Base-by-base conservation (phyloP, 768 basidiomycete species). In the Pleurotus citrinopileatus region DNA sequence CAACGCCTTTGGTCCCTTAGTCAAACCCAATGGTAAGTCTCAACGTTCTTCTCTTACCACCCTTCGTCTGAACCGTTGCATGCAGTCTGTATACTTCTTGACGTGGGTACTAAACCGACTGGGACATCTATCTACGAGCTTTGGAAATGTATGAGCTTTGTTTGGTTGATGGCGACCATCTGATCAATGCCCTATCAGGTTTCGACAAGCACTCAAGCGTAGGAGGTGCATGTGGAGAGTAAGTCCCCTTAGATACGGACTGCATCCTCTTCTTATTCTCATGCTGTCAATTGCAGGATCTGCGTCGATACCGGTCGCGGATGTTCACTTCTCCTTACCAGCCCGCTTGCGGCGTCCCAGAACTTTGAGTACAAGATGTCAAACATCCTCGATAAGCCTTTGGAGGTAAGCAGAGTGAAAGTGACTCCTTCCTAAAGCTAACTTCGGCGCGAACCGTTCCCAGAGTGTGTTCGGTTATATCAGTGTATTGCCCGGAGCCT, bases 351-450 rank as follows among this genome's bases (percentile, higher is more conserved):
- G 12, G 95, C 95, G 3, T 95, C 94, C 0, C 95, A 97, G 75
- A 97, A 98, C 68, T 98, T 96, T 58, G 92, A 95, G 84, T 95
- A 96, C 75, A 96, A 96, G 75, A 92, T 91, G 87, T 93, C 92
- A 22, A 94, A 97, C 64, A 91, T 96, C 59, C 82, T 98, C 29
- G 95, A 98, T 68, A 98, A 98, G 68, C 94, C 95, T 0, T 80
- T 94, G 48, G 95, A 98, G 82, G 77, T 91, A 64, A 47, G 79
- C 67, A n/a, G n/a, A n/a, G n/a, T n/a, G n/a, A n/a, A n/a, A n/a
- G n/a, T n/a, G n/a, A n/a, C n/a, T n/a, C n/a, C n/a, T n/a, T n/a
- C n/a, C n/a, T n/a, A n/a, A n/a, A n/a, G n/a, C n/a, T n/a, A n/a
- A n/a, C n/a, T n/a, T n/a, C n/a, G n/a, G n/a, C n/a, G n/a, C n/a